phyloP scores from a whole-genome alignment of 495 filamentous ascomycete genomes.

The Neurospora sp. region DNA sequence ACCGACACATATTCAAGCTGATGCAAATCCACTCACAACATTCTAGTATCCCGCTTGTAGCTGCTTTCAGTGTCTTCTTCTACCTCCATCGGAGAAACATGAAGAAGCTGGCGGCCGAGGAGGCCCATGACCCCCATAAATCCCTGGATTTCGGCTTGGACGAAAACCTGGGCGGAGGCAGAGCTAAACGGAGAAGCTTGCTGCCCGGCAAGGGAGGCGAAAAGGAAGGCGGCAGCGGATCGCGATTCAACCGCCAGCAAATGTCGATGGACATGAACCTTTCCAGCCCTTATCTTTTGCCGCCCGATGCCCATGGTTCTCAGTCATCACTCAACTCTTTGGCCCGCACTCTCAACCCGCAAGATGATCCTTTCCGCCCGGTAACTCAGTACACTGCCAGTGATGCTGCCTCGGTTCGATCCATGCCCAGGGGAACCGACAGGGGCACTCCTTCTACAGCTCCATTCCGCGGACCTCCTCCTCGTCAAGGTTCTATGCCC shows the following conservation, averaged over 20 bases:
- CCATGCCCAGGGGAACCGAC: constrained; percentile 40
- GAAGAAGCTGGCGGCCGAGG: constrained; percentile 64
- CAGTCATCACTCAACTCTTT: constrained; percentile 78
- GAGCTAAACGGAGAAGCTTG: constrained; percentile 37
- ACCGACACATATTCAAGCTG: background rate
- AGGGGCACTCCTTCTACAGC: constrained; percentile 25
- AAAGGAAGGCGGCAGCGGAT: constrained; percentile 29
- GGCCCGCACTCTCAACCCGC: constrained; percentile 55
- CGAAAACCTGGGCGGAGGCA: constrained; percentile 22
- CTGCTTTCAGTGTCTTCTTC: constrained; percentile 57
- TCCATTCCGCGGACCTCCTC: background rate
- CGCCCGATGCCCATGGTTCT: constrained; percentile 66
- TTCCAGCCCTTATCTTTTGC: constrained; percentile 81
- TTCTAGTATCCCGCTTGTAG: constrained; percentile 63
- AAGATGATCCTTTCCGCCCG: constrained; percentile 78
- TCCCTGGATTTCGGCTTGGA: constrained; percentile 90
- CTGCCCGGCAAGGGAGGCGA: constrained; percentile 28
- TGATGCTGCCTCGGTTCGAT: constrained; percentile 52
- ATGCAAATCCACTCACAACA: constrained; percentile 20
- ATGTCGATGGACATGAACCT: constrained; percentile 79
- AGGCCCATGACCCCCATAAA: constrained; percentile 78
- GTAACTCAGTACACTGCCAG: constrained; percentile 43
- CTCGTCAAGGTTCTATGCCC: background rate
- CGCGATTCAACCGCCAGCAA: constrained; percentile 58
- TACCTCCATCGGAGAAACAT: constrained; percentile 70